phyloP scores from a whole-genome alignment of 306 rosid species.

The Malus fusca region DNA sequence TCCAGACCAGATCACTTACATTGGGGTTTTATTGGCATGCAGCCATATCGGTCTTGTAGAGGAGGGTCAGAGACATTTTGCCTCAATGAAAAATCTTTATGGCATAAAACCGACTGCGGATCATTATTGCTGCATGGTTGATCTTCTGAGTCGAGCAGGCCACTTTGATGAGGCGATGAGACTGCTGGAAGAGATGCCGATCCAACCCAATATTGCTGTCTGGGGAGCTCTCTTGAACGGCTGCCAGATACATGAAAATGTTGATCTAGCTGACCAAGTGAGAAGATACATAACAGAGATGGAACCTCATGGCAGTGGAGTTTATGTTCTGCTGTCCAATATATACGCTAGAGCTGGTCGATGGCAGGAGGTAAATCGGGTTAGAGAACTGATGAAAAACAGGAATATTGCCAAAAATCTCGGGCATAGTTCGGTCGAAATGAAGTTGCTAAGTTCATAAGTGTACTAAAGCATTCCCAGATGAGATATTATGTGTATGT shows the following conservation, averaged over 20 bases:
- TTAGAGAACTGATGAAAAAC: constrained; percentile 47
- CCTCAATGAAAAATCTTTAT: constrained; percentile 37
- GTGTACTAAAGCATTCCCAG: background rate
- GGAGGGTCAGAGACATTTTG: constrained; percentile 53
- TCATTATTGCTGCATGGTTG: constrained; percentile 82
- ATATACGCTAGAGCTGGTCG: constrained; percentile 59
- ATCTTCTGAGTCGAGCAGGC: constrained; percentile 74
- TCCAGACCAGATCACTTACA: constrained; percentile 61
- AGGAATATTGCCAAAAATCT: constrained; percentile 43
- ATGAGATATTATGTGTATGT: background rate
- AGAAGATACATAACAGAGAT: constrained; percentile 31
- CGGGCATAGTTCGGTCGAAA: constrained; percentile 62
- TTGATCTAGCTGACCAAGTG: constrained; percentile 42
- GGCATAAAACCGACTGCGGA: constrained; percentile 50
- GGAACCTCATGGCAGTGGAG: constrained; percentile 51
- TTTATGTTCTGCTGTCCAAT: constrained; percentile 61
- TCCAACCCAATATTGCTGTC: constrained; percentile 39
- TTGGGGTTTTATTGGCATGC: constrained; percentile 62
- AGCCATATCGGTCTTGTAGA: constrained; percentile 60
- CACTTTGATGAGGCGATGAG: constrained; percentile 48
- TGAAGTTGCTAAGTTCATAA: constrained; percentile 25
- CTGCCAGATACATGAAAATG: constrained; percentile 66
- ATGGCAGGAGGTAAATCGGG: constrained; percentile 59
- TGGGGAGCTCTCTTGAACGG: constrained; percentile 81
- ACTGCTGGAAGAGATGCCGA: constrained; percentile 42